Base-by-base conservation (phyloP, 2,329 filamentous ascomycete genomes). In the Malbranchea cinnamomea region DNA sequence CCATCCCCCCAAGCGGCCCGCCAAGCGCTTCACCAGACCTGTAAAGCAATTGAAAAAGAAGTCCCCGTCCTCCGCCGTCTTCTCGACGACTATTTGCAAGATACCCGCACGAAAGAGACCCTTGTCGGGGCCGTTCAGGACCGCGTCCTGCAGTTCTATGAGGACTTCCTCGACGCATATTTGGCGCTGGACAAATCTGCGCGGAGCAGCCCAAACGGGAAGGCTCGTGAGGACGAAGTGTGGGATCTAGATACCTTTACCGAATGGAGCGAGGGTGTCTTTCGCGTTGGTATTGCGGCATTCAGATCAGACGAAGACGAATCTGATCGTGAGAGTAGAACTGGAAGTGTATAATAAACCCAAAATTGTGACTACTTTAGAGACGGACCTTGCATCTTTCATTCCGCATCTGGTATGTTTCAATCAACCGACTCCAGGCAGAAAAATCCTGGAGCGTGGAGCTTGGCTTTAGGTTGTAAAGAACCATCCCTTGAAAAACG, bases 51-150 rank as follows among this genome's bases (percentile, higher is more conserved):
- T 4, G 67, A 74, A 47, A 67, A 65, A 31, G 68, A 76, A 39
- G 65, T 71, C 0, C 63, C 62, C 0, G 56, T 60, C 16, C 48
- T 78, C 6, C 57, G 74, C 2, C 52, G 52, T 11, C 68, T 72
- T 34, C 45, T 78, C 13, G 65, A 67, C 31, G 68, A 69, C 35
- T 78, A 75, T 44, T 58, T 78, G n/a, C 65, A 71, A 13, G 74
- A 78, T 44, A 52, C 56, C n/a, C 59, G 73, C 15, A 77, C 72
- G 34, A 63, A 67, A 33, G 74, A 78, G 47, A 78, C 74, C 17
- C 59, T 78, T 6, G 69, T 77, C 4, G 69, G 66, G 9, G 74
- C 74, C 2, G 71, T 78, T 14, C 64, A 74, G 48, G 73, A 76
- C 43, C 65, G 66, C 37, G 68, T 75, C 9, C 61, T 72, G 10